Evolutionary conservation across 1,284 basidiomycete species (phyloP).

Genomic region (Ceratobasidium sp.): DNA sequence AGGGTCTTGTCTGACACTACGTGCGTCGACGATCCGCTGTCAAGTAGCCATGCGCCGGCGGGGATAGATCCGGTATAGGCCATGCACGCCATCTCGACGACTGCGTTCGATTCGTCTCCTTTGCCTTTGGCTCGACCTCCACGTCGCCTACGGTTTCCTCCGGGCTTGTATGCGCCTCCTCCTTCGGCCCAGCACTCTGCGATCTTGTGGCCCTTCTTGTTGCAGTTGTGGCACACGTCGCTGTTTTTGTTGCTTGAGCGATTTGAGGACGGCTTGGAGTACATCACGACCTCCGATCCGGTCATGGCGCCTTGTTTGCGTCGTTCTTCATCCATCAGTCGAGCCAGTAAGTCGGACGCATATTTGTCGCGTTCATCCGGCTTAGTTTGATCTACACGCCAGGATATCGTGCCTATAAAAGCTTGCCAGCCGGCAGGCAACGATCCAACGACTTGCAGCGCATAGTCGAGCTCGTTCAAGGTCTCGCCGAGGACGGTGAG

Average conservation of each 20-base stretch:
- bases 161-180: slow-evolving; percentile 12
- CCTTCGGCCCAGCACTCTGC: slow-evolving; percentile 3
- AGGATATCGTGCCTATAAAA: slow-evolving; percentile 13
- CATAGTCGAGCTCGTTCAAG: slow-evolving; percentile 7
- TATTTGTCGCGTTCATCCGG: neutral
- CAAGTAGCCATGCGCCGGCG: neutral
- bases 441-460: slow-evolving; percentile 2
- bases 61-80: neutral
- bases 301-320: neutral
- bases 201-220: neutral
- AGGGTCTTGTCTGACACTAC: neutral
- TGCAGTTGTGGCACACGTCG: slow-evolving; percentile 2
- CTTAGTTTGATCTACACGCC: slow-evolving; percentile 1
- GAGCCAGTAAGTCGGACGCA: slow-evolving; percentile 6
- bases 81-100: neutral
- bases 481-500: slow-evolving; percentile 4
- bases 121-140: neutral
- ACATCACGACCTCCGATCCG: neutral
- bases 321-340: slow-evolving; percentile 15
- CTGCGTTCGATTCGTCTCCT: neutral
- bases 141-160: neutral
- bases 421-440: slow-evolving; percentile 7
- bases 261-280: neutral
- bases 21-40: neutral
- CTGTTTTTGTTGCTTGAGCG: neutral